Evolutionary conservation across 768 basidiomycete genomes (phyloP), one percentile per base, ranked within the genome.

Genomic region (Glaciozyma martinii): DNA sequence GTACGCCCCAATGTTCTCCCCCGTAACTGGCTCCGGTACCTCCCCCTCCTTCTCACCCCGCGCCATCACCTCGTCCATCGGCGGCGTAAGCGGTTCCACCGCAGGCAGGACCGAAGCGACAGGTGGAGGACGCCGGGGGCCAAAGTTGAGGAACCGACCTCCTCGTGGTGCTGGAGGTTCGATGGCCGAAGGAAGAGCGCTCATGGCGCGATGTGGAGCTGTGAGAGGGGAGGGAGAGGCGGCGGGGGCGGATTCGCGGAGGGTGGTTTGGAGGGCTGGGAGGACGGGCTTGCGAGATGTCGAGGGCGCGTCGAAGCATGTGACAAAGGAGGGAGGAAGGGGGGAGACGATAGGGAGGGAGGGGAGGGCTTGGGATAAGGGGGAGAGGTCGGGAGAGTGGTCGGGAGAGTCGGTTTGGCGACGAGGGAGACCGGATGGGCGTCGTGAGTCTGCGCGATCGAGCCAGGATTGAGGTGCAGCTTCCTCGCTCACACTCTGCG

Each of bases 1-100:
- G 52, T 60, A 73, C 13, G 37, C 44, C 8, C 66, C 65, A 1
- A 70, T 6, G 0, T 13, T 19, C 21, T 70, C 69, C 23, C 68
- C 65, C 8, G 12, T 13, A 6, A n/a, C 43, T 3, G 44, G 50
- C 8, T 25, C 10, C 0, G 56, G 61, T 9, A 44, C 40, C 6
- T 19, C 25, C 10, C 18, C 23, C 19, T 33, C 47, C 30, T 61
- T 30, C 37, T 57, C 49, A 37, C 43, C 49, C 56, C 49, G 30
- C 42, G 9, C 46, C 21, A 47, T 21, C 46, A 47, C 46, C 8
- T 47, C 57, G 42, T 60, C 57, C 43, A 61, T 53, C 19, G 30
- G 32, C 29, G 40, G 52, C 18, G 25, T 32, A 27, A 54, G 25
- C 2, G 52, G 55, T 25, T 47, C 47, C 52, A 47, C 2, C 27